A percentile compares a stretch with the other conserved stretches of the same genome.
Evolutionary conservation across 148 eudicot genomes (phyloP).

Genomic region (Silene uniflora): DNA sequence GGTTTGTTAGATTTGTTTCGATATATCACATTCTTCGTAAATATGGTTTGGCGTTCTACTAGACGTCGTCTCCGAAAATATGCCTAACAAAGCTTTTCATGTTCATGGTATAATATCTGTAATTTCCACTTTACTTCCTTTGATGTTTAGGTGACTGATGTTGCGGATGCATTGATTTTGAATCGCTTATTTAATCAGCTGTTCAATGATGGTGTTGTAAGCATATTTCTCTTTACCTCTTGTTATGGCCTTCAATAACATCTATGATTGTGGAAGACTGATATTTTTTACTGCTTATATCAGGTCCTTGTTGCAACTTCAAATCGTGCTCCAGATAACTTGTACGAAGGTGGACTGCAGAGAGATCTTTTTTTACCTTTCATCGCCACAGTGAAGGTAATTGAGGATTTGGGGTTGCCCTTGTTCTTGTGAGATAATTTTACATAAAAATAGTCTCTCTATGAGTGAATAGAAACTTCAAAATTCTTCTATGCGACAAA

Average conservation of each 20-base stretch:
- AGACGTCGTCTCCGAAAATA: background rate
- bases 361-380: conserved; percentile 91
- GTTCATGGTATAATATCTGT: background rate
- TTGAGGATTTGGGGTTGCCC: background rate
- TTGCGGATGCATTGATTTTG: conserved; percentile 87
- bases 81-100: background rate
- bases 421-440: background rate
- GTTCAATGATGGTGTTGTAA: conserved; percentile 73
- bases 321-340: conserved; percentile 84
- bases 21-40: too few species aligned
- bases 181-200: conserved; percentile 80
- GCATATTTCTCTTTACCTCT: conserved; percentile 18
- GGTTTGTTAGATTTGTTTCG: background rate
- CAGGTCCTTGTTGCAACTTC: conserved; percentile 93
- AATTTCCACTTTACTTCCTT: background rate
- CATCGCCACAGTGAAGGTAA: conserved; percentile 76
- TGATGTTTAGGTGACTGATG: conserved; percentile 69
- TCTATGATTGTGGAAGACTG: background rate
- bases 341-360: conserved; percentile 93
- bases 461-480: background rate
- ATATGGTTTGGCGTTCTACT: background rate
- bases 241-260: conserved; percentile 7
- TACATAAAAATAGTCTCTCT: background rate
- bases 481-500: background rate
- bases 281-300: conserved; percentile 12